These are phyloP conservation scores for Lipomyces starkeyi DNA, from an alignment of 805 yeast genomes.

Conservation along the genomic window DNA sequence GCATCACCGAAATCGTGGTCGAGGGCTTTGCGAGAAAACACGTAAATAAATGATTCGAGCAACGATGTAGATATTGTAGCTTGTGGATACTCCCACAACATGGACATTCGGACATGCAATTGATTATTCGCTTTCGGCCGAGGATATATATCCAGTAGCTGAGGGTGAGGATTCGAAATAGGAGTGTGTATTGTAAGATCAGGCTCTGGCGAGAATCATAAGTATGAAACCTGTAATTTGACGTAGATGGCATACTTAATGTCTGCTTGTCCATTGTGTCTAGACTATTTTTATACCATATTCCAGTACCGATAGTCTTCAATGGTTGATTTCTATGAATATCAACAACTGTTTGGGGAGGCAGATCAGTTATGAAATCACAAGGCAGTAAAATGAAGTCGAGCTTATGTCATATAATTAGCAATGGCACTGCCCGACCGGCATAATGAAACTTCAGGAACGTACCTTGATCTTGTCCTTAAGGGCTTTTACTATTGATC, in stretches of 20 bases:
- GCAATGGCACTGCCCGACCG: background rate
- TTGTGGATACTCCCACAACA: slow-evolving; percentile 88
- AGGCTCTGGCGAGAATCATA: slow-evolving; percentile 20
- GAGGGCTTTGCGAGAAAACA: slow-evolving; percentile 62
- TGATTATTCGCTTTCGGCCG: slow-evolving; percentile 56
- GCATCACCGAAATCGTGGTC: slow-evolving; percentile 45
- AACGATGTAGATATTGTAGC: slow-evolving; percentile 76
- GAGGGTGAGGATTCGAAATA: slow-evolving; percentile 48
- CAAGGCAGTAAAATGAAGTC: slow-evolving; percentile 89
- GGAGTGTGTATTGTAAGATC: slow-evolving; percentile 47
- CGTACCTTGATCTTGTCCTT: slow-evolving; percentile 43
- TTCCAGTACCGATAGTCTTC: slow-evolving; percentile 71
- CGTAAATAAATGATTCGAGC: slow-evolving; percentile 74
- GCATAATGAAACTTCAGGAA: background rate
- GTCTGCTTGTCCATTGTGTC: slow-evolving; percentile 81
- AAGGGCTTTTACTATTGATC: slow-evolving; percentile 63
- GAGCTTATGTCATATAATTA: slow-evolving; percentile 34
- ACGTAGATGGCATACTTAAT: slow-evolving; percentile 56
- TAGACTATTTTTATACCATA: slow-evolving; percentile 74
- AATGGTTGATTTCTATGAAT: slow-evolving; percentile 76
- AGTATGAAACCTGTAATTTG: slow-evolving; percentile 48
- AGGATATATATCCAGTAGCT: slow-evolving; percentile 73
- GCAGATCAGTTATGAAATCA: slow-evolving; percentile 90
- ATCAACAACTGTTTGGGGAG: slow-evolving; percentile 86
- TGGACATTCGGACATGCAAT: slow-evolving; percentile 78